Percentiles rank a stretch among this genome's conserved stretches.
phyloP scores from a whole-genome alignment of 1,284 basidiomycete species.

The Bjerkandera adusta region DNA sequence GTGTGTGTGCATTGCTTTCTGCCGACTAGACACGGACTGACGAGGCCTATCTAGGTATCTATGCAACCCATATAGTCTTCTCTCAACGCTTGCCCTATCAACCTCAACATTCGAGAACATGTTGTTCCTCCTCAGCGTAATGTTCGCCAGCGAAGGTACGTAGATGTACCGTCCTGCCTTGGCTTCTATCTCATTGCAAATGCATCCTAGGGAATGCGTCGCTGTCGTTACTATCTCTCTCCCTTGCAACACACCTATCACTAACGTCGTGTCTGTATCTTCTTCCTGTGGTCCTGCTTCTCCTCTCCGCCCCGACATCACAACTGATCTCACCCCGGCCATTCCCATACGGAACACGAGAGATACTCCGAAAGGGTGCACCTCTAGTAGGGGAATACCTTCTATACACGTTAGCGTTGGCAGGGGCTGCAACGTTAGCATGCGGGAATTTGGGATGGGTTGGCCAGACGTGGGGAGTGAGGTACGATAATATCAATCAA shows the following conservation, averaged over 20 bases:
- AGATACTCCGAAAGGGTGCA: conserved; percentile 23
- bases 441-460: conserved; percentile 68
- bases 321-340: conserved; percentile 59
- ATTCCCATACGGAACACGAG: conserved; percentile 35
- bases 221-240: conserved; percentile 60
- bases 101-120: conserved; percentile 81
- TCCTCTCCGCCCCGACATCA: conserved; percentile 58
- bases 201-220: conserved; percentile 47
- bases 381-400: conserved; percentile 48
- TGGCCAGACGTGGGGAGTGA: conserved; percentile 78
- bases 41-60: conserved; percentile 58
- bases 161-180: background rate
- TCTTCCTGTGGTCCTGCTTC: conserved; percentile 64
- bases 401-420: conserved; percentile 48
- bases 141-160: conserved; percentile 70
- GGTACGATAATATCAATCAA: conserved; percentile 48
- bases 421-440: conserved; percentile 47
- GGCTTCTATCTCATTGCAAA: conserved; percentile 2
- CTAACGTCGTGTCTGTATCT: conserved; percentile 71
- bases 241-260: conserved; percentile 70
- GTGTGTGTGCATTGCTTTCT: conserved; percentile 44
- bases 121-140: conserved; percentile 63
- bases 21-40: background rate
- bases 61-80: conserved; percentile 84
- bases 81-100: conserved; percentile 78